Base-by-base conservation (phyloP, 1,284 basidiomycete species). In the Vanrija sp. region DNA sequence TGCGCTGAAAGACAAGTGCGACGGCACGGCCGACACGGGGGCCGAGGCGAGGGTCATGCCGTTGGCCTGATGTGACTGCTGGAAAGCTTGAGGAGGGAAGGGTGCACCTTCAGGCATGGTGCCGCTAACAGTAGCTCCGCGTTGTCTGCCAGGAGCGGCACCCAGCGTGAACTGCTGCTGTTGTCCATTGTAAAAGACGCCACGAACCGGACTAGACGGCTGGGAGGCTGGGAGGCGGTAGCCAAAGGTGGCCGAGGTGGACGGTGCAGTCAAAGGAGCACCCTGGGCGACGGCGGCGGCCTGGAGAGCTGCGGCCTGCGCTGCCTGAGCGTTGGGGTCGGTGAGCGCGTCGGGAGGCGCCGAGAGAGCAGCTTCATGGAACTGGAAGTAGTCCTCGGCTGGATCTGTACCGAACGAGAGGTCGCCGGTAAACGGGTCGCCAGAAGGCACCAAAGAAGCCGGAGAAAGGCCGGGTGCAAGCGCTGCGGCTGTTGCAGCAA, bases 81-180 rank as follows among this genome's bases (percentile, higher is more conserved):
- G 27, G 41, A 37, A 42, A 2, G 39, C 31, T 10, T 56, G 49
- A 15, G 56, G 36, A 52, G 54, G 31, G 55, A 57, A 49, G 12
- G 31, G 31, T 31, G 31, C 31, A 5, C 31, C 31, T 31, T 31
- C 31, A 14, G 31, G 31, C 27, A 67, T 67, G 12, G 56, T 63
- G 5, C 70, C 72, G 55, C 70, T 72, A 27, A 73, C 67, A 0
- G 72, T 73, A 10, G 72, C 67, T 2, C 72, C 67, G 24, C 72
- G 47, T 53, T 70, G 70, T 35, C 72, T 56, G 36, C 69, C 67
- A 1, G 58, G 41, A 46, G 56, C 25, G 6, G 31, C 7, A 31
- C 42, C 56, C 24, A 60, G 41, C 16, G 47, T 41, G 46, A 61
- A 63, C 0, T 63, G 59, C 25, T 62, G 59, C 47, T 65, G 31